Conservation (phyloP, 2,329 filamentous ascomycete species). For the Diaporthe nobilis region DNA sequence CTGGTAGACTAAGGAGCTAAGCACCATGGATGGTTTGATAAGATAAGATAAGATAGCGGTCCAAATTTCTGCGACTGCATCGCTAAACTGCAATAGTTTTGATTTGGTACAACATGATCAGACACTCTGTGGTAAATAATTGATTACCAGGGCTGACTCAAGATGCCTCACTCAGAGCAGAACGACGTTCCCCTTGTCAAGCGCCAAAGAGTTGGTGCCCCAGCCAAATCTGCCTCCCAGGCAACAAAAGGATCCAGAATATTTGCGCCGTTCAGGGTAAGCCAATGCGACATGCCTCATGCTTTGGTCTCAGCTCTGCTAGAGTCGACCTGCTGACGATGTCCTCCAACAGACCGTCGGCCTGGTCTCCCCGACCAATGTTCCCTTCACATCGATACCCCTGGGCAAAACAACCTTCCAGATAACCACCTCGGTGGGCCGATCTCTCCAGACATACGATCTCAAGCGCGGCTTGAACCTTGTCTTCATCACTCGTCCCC, state of each 20-base stretch:
- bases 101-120: background rate
- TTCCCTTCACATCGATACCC: conserved; percentile 91
- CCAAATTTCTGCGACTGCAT: conserved; percentile 25
- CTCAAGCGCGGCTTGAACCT: conserved; percentile 90
- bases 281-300: conserved; percentile 48
- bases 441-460: conserved; percentile 95
- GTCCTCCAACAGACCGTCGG: conserved; percentile 81
- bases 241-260: conserved; percentile 77
- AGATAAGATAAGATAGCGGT: conserved; percentile 39
- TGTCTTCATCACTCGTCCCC: conserved; percentile 91
- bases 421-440: conserved; percentile 94
- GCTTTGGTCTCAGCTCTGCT: conserved; percentile 3
- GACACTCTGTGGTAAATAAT: background rate
- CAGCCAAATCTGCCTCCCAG: conserved; percentile 54
- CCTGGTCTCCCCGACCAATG: conserved; percentile 88
- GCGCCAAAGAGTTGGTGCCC: conserved; percentile 77
- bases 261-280: conserved; percentile 93
- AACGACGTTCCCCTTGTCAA: conserved; percentile 77
- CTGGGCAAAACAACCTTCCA: conserved; percentile 96
- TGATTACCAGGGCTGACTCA: conserved; percentile 42
- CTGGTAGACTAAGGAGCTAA: background rate
- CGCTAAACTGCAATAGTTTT: background rate
- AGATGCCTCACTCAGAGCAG: conserved; percentile 70
- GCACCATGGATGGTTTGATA: background rate
- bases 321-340: conserved; percentile 21